Evolutionary conservation across 208 protist genomes (phyloP), one percentile per base, ranked within the genome.

Genomic region (Leishmania guyanensis): DNA sequence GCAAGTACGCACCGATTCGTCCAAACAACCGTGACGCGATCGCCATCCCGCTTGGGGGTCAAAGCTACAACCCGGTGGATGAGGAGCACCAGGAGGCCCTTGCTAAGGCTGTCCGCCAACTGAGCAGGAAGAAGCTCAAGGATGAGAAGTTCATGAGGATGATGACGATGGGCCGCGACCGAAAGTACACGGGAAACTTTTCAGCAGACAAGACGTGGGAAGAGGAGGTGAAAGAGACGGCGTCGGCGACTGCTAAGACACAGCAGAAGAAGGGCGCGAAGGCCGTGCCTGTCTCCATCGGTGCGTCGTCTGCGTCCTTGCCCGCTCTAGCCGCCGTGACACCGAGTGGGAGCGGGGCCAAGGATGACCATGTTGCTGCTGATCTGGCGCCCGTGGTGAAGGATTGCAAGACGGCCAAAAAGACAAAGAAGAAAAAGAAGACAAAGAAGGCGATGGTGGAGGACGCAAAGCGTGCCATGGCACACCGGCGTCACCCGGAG

Each of bases 21-120:
- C 94, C 92, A 8, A 97, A 97, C 87, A 92, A 93, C n/a, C 92
- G 94, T 65, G 88, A 84, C 16, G 94, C 94, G 51, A 92, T 97
- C 26, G 73, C 93, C 3, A 70, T 86, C 12, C 94, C 94, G 3
- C 89, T 94, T 48, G 86, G 72, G 12, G 94, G 94, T 0, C 94
- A 97, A 80, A 96, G 92, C 85, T 97, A 97, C 90, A 96, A 97
- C 88, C 94, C 94, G 0, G 36, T 78, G 16, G 90, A 96, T 77
- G 85, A 82, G 10, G 93, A 93, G 70, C 94, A 97, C 81, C 94
- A 97, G 84, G 54, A 72, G 29, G 94, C 92, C 12, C 90, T 97
- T 12, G 60, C 64, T 2, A 89, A 83, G 64, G 93, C 89, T 1
- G 93, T 95, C 33, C 83, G 78, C 29, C 86, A 94, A 85, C 83